A percentile compares a stretch with the other conserved stretches of the same genome.
These are phyloP conservation scores for Saccharomyces mikatae DNA, from an alignment of 805 yeast species.

Conservation along the genomic window DNA sequence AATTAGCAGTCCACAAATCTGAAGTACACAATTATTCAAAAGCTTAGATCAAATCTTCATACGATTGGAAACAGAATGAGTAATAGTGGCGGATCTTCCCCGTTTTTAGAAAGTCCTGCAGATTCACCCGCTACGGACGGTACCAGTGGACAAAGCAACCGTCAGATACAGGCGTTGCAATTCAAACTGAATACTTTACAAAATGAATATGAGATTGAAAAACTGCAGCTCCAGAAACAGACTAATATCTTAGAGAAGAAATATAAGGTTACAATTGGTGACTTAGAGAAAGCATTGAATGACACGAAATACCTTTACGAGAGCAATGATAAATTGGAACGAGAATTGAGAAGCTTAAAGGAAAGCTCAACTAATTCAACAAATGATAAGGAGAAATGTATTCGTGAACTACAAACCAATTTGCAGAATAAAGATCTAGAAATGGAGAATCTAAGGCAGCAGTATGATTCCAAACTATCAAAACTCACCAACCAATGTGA, in stretches of 20 bases:
- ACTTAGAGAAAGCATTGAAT: constrained; percentile 27
- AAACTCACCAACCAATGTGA: constrained; percentile 12
- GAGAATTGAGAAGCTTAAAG: constrained; percentile 16
- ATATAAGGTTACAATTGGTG: constrained; percentile 28
- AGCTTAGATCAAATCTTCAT: background rate
- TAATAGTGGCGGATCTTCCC: constrained; percentile 30
- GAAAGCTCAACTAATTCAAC: constrained; percentile 17
- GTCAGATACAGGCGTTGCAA: constrained; percentile 26
- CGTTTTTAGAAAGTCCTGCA: constrained; percentile 32
- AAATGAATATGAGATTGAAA: constrained; percentile 32
- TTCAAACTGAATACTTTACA: constrained; percentile 33
- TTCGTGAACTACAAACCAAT: constrained; percentile 33
- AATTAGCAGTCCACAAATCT: background rate
- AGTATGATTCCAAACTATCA: constrained; percentile 22
- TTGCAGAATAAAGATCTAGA: constrained; percentile 23
- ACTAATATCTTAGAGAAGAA: constrained; percentile 21
- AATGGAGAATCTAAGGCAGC: constrained; percentile 32
- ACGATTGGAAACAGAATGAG: constrained; percentile 7
- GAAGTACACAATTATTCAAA: background rate
- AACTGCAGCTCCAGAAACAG: constrained; percentile 19
- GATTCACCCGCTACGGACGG: constrained; percentile 7
- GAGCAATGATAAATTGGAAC: constrained; percentile 21
- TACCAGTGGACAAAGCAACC: constrained; percentile 9
- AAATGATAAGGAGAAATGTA: constrained; percentile 18
- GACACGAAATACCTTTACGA: constrained; percentile 32